phyloP scores from a whole-genome alignment of 805 yeast genomes.

The Maudiozyma saulgeensis region DNA sequence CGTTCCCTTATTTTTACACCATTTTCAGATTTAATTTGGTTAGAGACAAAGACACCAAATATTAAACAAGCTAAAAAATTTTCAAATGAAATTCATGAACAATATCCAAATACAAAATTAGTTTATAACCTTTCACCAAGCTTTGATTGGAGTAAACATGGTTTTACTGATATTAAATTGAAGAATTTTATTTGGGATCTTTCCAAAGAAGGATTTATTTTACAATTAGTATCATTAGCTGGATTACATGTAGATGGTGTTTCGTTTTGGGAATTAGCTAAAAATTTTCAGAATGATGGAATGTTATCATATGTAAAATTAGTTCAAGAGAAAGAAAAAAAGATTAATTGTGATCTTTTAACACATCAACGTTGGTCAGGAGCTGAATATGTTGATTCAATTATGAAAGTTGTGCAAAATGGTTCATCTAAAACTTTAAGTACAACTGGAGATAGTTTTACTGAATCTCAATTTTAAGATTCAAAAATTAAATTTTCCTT shows the following conservation, averaged over 20 bases:
- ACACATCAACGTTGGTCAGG: conserved; percentile 60
- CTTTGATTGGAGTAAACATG: conserved; percentile 52
- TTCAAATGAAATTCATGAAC: conserved; percentile 37
- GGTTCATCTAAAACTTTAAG: conserved; percentile 36
- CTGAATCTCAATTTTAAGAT: conserved; percentile 28
- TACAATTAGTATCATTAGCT: conserved; percentile 52
- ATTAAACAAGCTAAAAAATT: conserved; percentile 40
- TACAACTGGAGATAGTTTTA: conserved; percentile 35
- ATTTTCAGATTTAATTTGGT: conserved; percentile 51
- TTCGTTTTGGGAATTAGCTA: conserved; percentile 42
- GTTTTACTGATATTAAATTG: conserved; percentile 39
- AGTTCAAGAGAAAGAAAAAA: conserved; percentile 41
- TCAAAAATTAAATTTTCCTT: too few species aligned
- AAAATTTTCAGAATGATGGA: conserved; percentile 41
- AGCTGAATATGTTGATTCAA: conserved; percentile 42
- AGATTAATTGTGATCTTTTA: conserved; percentile 39
- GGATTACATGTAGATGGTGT: conserved; percentile 48
- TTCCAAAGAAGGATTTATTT: conserved; percentile 46
- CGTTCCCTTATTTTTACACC: conserved; percentile 48
- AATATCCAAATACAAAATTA: conserved; percentile 43
- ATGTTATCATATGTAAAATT: conserved; percentile 50
- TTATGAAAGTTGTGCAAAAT: conserved; percentile 33
- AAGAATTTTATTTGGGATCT: conserved; percentile 43
- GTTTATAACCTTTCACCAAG: conserved; percentile 55
- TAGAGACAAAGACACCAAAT: conserved; percentile 53